Conservation (phyloP, 208 protist genomes). For the Leishmania tropica region DNA sequence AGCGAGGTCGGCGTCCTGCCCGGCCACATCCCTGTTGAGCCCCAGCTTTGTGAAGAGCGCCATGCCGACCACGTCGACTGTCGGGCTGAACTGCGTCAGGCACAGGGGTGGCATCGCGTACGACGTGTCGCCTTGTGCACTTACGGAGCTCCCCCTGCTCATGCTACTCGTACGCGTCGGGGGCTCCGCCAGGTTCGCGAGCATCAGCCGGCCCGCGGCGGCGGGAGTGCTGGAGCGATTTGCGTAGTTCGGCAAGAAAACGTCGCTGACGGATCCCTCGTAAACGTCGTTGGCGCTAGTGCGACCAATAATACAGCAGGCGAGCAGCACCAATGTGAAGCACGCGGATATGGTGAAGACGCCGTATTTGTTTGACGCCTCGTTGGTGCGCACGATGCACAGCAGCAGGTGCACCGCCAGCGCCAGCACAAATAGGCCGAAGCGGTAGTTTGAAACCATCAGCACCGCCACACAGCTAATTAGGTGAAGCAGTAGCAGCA, state of each 20-base stretch:
- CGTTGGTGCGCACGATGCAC: constrained; percentile 45
- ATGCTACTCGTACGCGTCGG: neutral
- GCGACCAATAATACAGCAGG: constrained; percentile 55
- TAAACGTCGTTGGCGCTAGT: constrained; percentile 27
- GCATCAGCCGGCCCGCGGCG: neutral
- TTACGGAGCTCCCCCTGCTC: neutral
- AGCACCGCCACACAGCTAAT: constrained; percentile 48
- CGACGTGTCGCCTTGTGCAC: neutral
- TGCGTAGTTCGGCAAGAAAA: constrained; percentile 32
- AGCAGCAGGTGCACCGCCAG: constrained; percentile 58
- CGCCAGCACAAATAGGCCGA: constrained; percentile 60
- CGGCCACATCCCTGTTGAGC: constrained; percentile 32
- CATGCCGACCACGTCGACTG: constrained; percentile 56
- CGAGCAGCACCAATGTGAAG: constrained; percentile 47
- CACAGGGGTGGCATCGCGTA: constrained; percentile 40
- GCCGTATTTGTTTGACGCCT: constrained; percentile 50
- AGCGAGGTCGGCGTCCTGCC: constrained; percentile 42
- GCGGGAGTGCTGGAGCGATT: constrained; percentile 21
- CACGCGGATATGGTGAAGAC: constrained; percentile 34
- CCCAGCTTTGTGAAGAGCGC: constrained; percentile 67
- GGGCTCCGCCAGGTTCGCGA: neutral
- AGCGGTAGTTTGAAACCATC: constrained; percentile 50
- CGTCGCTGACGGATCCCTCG: constrained; percentile 34
- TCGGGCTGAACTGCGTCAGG: constrained; percentile 32
- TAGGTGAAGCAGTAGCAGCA: constrained; percentile 48